Conservation (phyloP, 345 rosid species). For the Lumnitzera littorea region DNA sequence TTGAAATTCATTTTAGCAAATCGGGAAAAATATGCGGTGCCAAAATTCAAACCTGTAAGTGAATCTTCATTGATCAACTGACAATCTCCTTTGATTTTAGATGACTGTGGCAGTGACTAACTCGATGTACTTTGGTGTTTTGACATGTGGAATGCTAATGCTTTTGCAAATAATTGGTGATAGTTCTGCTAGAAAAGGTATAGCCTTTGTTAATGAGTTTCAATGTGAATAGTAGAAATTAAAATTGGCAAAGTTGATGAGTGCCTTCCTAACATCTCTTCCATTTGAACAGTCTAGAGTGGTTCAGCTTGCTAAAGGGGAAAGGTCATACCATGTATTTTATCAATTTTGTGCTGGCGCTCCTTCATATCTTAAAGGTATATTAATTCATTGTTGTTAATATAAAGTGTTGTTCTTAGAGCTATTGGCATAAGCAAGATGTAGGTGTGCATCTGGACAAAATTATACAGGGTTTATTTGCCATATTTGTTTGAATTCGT, state of each 20-base stretch:
- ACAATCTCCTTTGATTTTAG: neutral
- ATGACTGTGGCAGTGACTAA: slow-evolving; percentile 17
- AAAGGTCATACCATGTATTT: slow-evolving; percentile 87
- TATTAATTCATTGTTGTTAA: slow-evolving; percentile 3
- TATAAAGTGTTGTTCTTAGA: too few relatives aligned
- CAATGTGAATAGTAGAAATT: neutral
- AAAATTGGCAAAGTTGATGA: slow-evolving; percentile 8
- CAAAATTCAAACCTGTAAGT: slow-evolving; percentile 82
- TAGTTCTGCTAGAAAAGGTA: slow-evolving; percentile 96
- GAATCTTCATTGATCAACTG: neutral
- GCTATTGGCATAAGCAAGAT: too few relatives aligned
- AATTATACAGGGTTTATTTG: too few relatives aligned
- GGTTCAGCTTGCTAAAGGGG: slow-evolving; percentile 77
- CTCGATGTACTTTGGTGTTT: slow-evolving; percentile 12
- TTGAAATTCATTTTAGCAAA: slow-evolving; percentile 72
- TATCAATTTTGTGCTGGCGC: slow-evolving; percentile 96
- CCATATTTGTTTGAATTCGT: too few relatives aligned
- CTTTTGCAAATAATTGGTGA: slow-evolving; percentile 13
- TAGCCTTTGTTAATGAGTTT: neutral
- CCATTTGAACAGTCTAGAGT: slow-evolving; percentile 82
- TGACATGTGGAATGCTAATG: slow-evolving; percentile 11
- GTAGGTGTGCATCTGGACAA: too few relatives aligned
- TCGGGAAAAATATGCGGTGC: slow-evolving; percentile 84
- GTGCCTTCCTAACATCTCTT: slow-evolving; percentile 23
- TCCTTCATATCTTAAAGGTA: slow-evolving; percentile 80